These are phyloP conservation scores for Ustulina deusta DNA, from an alignment of 2,329 filamentous ascomycete species.

Conservation along the genomic window DNA sequence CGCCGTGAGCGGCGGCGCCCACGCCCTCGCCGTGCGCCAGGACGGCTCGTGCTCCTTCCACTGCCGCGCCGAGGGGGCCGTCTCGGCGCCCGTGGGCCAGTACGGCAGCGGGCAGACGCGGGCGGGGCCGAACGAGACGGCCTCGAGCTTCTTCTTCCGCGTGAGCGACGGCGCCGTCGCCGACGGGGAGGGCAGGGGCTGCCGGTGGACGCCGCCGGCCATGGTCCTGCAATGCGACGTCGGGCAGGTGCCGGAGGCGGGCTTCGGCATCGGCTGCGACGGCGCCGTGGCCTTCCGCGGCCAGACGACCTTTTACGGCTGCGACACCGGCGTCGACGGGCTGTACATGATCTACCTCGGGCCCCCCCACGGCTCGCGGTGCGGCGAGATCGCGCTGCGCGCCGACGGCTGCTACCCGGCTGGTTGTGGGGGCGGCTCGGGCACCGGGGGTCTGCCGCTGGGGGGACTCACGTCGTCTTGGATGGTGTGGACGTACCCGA, in stretches of 20 bases:
- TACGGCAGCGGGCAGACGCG: slow-evolving; percentile 68
- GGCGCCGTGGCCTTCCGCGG: slow-evolving; percentile 64
- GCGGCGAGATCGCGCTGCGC: slow-evolving; percentile 60
- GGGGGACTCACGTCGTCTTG: slow-evolving; percentile 3
- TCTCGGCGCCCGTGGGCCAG: slow-evolving; percentile 66
- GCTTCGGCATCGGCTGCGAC: slow-evolving; percentile 66
- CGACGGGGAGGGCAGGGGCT: slow-evolving; percentile 68
- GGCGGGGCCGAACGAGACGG: slow-evolving; percentile 60
- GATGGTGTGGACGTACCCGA: background rate
- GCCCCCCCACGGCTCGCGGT: slow-evolving; percentile 57
- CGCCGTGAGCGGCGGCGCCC: slow-evolving; percentile 39
- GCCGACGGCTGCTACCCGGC: slow-evolving; percentile 53
- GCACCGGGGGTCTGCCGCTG: background rate
- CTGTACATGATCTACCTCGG: slow-evolving; percentile 67
- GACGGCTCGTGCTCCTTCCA: slow-evolving; percentile 63
- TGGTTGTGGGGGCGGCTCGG: slow-evolving; percentile 2
- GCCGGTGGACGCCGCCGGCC: slow-evolving; percentile 70
- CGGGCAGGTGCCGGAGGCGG: slow-evolving; percentile 64
- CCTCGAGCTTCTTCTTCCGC: slow-evolving; percentile 65
- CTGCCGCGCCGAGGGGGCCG: slow-evolving; percentile 61
- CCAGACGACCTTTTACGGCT: slow-evolving; percentile 68
- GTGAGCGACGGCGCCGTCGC: slow-evolving; percentile 65
- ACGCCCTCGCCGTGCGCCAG: slow-evolving; percentile 43
- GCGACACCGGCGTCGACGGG: slow-evolving; percentile 63
- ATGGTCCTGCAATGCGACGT: slow-evolving; percentile 71